Base-by-base conservation (phyloP, 164 flowering plant species). In the Aristolochia californica region DNA sequence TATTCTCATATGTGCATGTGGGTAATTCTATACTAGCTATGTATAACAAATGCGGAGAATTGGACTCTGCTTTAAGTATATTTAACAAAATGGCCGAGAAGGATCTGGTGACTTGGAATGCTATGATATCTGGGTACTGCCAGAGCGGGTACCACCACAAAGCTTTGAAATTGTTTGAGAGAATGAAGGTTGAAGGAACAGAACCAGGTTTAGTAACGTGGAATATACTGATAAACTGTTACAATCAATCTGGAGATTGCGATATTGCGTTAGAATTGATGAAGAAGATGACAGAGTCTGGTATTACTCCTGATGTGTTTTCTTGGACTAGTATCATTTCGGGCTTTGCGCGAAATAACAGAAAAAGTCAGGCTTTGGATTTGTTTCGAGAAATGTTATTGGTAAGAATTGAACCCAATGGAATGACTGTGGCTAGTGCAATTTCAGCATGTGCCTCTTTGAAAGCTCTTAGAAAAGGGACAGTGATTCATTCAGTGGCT, bases 261-360 rank as follows among this genome's bases (percentile, higher is more conserved):
- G 63, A 64, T 58, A 55, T 58, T 5, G 75, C 75, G 13, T 26
- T 71, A 53, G 68, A 67, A 22, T 51, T 71, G 25, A 64, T 67
- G 75, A 48, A 71, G 58, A 62, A 61, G 55, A 67, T 67, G 75
- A 49, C 61, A 44, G 56, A 15, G 38, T 45, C 44, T 15, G 69
- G 75, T 20, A 48, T 64, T 50, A 13, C 34, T 34, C 63, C 75
- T 26, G 69, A 71, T 61, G 75, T 71, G 10, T 64, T 63, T 62
- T 67, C 75, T 16, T 71, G 75, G 75, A 71, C 75, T 23, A 48
- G 58, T 3, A 64, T 71, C 68, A 68, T 71, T 53, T 71, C 75
- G 5, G 75, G 75, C 28, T 68, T 53, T 30, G 56, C 68, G 24
- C 71, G 67, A 56, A 71, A 71, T 25, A 61, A 71, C 44, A 57